Evolutionary conservation across 768 basidiomycete genomes (phyloP), one percentile per base, ranked within the genome.

Genomic region (Boletus sp.): DNA sequence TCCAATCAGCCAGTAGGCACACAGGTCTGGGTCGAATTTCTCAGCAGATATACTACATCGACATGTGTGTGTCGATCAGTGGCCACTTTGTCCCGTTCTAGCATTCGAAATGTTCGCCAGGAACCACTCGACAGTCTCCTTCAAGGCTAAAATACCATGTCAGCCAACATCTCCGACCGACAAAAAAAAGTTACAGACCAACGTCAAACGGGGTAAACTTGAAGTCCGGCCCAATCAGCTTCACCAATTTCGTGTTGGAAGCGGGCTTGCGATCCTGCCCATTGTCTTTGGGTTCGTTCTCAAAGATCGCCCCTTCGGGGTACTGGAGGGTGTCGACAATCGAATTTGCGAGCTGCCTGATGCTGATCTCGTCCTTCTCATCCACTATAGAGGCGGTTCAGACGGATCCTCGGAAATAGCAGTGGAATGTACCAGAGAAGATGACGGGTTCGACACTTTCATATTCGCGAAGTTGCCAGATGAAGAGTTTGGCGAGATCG

Each of bases 261-360:
- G 95, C 95, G 1, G 95, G 94, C 74, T 98, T 98, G 61, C 94
- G 86, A 81, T 87, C 95, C 71, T 98, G 95, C 1, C 96, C 94
- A 64, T 98, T 96, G 9, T 94, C 84, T 49, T 83, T 60, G 35
- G 54, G 13, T 50, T 70, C 61, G 53, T 72, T 83, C 72, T 97
- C 93, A 70, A 94, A 97, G 25, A 7, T 71, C 64, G 92, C 93
- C 48, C 88, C 79, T 54, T 90, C 89, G 53, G 86, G 59, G 75
- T 93, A 94, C 40, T 81, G 83, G 40, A 97, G 76, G 13, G 87
- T 86, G 56, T 84, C 84, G 61, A 93, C 93, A 64, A 98, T 90
- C n/a, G 91, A 83, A 66, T 95, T 89, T 5, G 92, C 88, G 21
- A 97, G 87, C 47, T 88, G 75, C 68, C 87, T 90, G 79, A 98